A percentile compares a stretch with the other conserved stretches of the same genome.
Evolutionary conservation across 1,139 yeast species (phyloP).

Genomic region (Lodderomyces orthopsilosis): DNA sequence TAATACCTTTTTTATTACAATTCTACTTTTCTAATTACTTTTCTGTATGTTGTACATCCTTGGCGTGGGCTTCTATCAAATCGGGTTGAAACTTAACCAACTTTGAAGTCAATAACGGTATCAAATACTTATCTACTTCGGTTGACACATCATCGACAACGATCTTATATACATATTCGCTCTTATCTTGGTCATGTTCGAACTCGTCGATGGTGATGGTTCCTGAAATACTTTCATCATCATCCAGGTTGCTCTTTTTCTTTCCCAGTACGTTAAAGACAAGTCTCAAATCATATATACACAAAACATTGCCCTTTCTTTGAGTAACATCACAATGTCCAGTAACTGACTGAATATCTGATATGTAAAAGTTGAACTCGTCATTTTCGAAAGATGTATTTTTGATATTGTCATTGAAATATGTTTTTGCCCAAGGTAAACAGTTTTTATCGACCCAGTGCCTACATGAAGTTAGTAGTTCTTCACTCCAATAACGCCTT

Average conservation of each 20-base stretch:
- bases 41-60: slow-evolving; percentile 51
- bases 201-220: slow-evolving; percentile 59
- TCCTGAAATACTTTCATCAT: slow-evolving; percentile 25
- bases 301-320: slow-evolving; percentile 75
- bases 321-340: slow-evolving; percentile 84
- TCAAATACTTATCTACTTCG: slow-evolving; percentile 42
- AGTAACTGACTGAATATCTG: slow-evolving; percentile 43
- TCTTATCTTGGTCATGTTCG: slow-evolving; percentile 69
- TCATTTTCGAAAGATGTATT: slow-evolving; percentile 35
- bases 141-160: slow-evolving; percentile 35
- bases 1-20: neutral
- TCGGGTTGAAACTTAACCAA: slow-evolving; percentile 61
- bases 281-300: slow-evolving; percentile 65
- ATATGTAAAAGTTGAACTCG: slow-evolving; percentile 33
- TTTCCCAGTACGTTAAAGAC: slow-evolving; percentile 42
- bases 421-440: slow-evolving; percentile 68
- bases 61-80: slow-evolving; percentile 57
- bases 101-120: slow-evolving; percentile 49
- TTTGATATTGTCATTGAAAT: slow-evolving; percentile 46
- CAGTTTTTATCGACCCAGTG: slow-evolving; percentile 85
- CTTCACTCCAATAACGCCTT: neutral
- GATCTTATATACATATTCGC: slow-evolving; percentile 57
- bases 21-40: neutral
- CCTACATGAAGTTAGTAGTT: slow-evolving; percentile 38
- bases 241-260: slow-evolving; percentile 6